phyloP scores from a whole-genome alignment of 257 asterid species.

The Ajuga chamaepitys region DNA sequence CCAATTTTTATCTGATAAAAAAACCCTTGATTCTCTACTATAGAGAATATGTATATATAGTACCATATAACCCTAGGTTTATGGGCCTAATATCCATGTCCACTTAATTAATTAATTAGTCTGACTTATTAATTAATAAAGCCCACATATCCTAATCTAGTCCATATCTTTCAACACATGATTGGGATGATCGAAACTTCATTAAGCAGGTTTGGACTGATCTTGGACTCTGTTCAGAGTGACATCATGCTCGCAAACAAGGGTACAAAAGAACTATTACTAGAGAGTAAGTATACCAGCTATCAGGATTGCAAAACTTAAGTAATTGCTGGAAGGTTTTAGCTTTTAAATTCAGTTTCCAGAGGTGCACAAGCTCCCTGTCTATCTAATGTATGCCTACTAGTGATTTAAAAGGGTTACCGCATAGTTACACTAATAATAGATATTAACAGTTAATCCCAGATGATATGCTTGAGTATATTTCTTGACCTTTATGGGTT shows the following conservation, averaged over 20 bases:
- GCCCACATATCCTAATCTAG: no score
- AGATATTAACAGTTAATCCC: neutral
- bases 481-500: neutral
- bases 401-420: neutral
- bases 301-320: neutral
- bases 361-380: constrained; percentile 9
- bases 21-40: no score
- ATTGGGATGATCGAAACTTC: constrained; percentile 81
- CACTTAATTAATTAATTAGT: no score
- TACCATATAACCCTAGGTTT: no score
- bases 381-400: neutral
- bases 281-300: constrained; percentile 55
- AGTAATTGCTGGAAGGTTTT: constrained; percentile 1
- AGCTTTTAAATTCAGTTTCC: constrained; percentile 4
- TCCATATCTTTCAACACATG: no score
- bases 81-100: no score
- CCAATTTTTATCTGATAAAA: no score
- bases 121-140: no score
- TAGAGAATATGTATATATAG: no score
- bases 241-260: constrained; percentile 82
- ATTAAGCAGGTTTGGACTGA: constrained; percentile 68
- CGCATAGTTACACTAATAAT: constrained; percentile 2
- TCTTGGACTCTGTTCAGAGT: constrained; percentile 80
- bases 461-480: neutral
- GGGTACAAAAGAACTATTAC: constrained; percentile 69